Percentiles rank a stretch among this genome's conserved stretches.
phyloP scores from a whole-genome alignment of 768 basidiomycete species.

The Amanita exitialis region DNA sequence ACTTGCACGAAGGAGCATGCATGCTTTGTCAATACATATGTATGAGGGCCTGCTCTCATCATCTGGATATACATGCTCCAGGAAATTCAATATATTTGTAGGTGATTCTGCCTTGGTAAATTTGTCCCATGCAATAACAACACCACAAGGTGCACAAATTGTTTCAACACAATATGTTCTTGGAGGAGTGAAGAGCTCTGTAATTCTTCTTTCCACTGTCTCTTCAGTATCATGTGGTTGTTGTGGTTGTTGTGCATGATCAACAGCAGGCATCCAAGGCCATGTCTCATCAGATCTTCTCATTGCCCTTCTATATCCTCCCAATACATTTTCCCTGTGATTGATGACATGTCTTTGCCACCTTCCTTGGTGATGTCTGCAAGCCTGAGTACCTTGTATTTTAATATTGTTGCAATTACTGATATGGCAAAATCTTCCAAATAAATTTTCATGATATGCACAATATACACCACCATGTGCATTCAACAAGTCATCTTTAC shows the following conservation, averaged over 20 bases:
- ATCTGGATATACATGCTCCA: constrained; percentile 10
- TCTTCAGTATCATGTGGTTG: constrained; percentile 13
- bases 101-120: constrained; percentile 16
- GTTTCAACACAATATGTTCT: constrained; percentile 20
- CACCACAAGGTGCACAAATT: constrained; percentile 12
- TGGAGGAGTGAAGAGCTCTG: constrained; percentile 12
- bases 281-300: too few relatives aligned
- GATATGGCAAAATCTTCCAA: too few relatives aligned
- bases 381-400: constrained; percentile 10
- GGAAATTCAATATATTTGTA: constrained; percentile 14
- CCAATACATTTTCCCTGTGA: constrained; percentile 1
- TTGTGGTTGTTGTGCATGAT: neutral
- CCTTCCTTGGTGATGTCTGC: constrained; percentile 9
- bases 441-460: too few relatives aligned
- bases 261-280: constrained; percentile 9
- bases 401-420: constrained; percentile 10
- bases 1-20: constrained; percentile 4
- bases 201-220: constrained; percentile 2
- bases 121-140: constrained; percentile 6
- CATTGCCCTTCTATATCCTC: constrained; percentile 2
- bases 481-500: too few relatives aligned
- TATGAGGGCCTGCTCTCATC: constrained; percentile 5
- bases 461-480: too few relatives aligned
- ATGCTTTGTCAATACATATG: too few relatives aligned
- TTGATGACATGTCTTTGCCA: constrained; percentile 8